Evolutionary conservation across 179 eudicot species (phyloP).

Genomic region (Pouteria campechiana): DNA sequence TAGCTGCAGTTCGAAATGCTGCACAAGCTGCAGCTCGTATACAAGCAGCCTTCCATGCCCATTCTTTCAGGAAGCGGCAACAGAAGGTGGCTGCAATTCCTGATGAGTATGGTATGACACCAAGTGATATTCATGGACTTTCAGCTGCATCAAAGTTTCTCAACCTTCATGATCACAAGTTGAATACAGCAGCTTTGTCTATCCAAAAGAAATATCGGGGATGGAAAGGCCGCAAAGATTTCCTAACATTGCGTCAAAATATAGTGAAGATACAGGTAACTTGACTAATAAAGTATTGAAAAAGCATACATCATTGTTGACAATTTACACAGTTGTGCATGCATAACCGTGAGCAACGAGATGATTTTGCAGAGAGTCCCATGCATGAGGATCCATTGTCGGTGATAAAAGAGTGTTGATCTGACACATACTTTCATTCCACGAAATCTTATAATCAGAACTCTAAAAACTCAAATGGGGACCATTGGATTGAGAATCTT

Average conservation of each 20-base stretch:
- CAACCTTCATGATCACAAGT: constrained; percentile 35
- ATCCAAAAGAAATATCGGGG: constrained; percentile 89
- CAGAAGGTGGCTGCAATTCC: constrained; percentile 26
- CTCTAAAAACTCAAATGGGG: too few relatives aligned
- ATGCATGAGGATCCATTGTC: too few relatives aligned
- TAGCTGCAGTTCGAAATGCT: constrained; percentile 73
- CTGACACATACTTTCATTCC: too few relatives aligned
- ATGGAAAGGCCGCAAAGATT: constrained; percentile 80
- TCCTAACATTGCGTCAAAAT: constrained; percentile 65
- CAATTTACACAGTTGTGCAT: too few relatives aligned
- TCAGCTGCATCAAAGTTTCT: constrained; percentile 67
- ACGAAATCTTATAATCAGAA: too few relatives aligned
- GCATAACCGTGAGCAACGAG: too few relatives aligned
- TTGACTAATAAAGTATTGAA: too few relatives aligned
- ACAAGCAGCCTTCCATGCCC: constrained; percentile 90
- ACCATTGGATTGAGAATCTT: too few relatives aligned
- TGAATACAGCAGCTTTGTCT: constrained; percentile 62
- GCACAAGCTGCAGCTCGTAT: constrained; percentile 85
- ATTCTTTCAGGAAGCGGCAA: constrained; percentile 75
- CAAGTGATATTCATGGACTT: constrained; percentile 42
- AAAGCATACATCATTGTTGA: too few relatives aligned
- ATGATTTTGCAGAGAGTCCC: too few relatives aligned
- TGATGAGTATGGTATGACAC: constrained; percentile 41
- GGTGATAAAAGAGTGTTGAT: too few relatives aligned
- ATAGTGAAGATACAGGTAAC: constrained; percentile 94